Percentiles rank a stretch among this genome's conserved stretches.
Conservation (phyloP, 352 stramenopile species). For the Pythium rhizo-oryzae region DNA sequence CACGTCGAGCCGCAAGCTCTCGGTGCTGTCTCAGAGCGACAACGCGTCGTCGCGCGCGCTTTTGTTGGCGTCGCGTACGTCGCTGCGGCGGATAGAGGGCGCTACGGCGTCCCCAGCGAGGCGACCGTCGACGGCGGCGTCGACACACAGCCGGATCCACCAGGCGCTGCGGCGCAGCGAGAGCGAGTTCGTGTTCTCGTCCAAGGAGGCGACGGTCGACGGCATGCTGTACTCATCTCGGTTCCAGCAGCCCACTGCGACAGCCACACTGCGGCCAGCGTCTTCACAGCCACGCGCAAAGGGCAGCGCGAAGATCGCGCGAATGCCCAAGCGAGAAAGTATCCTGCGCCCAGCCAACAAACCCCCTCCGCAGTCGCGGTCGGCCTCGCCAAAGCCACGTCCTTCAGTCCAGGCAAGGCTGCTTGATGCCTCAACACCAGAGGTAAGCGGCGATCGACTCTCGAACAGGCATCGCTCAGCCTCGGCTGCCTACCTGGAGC, state of each 20-base stretch:
- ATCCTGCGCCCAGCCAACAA: neutral
- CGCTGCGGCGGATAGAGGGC: constrained; percentile 4
- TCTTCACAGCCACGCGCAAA: constrained; percentile 24
- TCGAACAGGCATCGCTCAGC: constrained; percentile 12
- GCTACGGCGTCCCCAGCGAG: neutral
- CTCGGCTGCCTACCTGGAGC: constrained; percentile 17
- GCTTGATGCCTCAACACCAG: too few relatives aligned
- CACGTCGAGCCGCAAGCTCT: constrained; percentile 1
- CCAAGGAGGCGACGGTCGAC: constrained; percentile 46
- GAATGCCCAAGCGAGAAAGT: neutral
- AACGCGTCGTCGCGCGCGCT: neutral
- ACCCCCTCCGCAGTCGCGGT: neutral
- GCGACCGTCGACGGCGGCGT: constrained; percentile 51
- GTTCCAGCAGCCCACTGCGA: constrained; percentile 44
- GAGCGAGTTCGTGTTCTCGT: constrained; percentile 60
- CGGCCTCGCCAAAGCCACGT: neutral
- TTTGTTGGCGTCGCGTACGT: neutral
- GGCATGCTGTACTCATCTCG: constrained; percentile 59
- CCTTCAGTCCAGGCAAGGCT: neutral
- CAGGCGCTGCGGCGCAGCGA: constrained; percentile 55
- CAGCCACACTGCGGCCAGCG: constrained; percentile 8
- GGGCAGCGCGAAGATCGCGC: neutral
- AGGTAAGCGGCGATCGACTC: neutral
- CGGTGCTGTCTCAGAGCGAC: neutral
- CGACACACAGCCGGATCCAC: constrained; percentile 60